Base-by-base conservation (phyloP, 2,329 filamentous ascomycete genomes). In the Aspergillus tubingensis region DNA sequence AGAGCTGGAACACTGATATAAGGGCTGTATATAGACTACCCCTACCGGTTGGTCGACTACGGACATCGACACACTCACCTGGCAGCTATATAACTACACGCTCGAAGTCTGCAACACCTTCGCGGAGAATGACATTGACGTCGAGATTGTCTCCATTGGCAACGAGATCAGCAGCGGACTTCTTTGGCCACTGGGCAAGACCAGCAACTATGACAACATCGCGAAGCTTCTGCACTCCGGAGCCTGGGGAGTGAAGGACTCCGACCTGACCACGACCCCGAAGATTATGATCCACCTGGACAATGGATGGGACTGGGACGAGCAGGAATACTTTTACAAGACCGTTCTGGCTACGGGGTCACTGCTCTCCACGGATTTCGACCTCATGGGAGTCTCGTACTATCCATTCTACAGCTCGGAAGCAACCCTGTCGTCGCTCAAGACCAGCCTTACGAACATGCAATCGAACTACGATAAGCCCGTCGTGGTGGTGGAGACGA, bases 221-320 rank as follows among this genome's bases (percentile, higher is more conserved):
- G 87, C 87, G 0, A 76, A 77, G 0, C 78, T 92, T 21, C 81
- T 91, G 8, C 84, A 89, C 69, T 86, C 86, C 6, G 88, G 86
- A 0, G 81, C 85, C 0, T 83, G 80, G 59, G 89, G 85, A 2
- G 82, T 92, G 68, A 88, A 86, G 67, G 86, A 89, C 68, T 88
- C 85, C 4, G 77, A 74, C 3, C 76, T 89, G 25, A 73, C 72
- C 43, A 79, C 82, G 0, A 81, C 83, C 63, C 87, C 88, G 1
- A 84, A 87, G 70, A 90, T 91, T 73, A 87, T 91, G 86, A 84
- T 91, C 43, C 89, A 91, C 68, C 81, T 91, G 3, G 88, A 91
- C 72, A 88, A 90, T 68, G 89, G 89, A n/a, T 92, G 88, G 87
- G 82, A 88, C 64, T 90, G 85, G 86, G 79, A 75, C 3, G 83